Conservation (phyloP, 2,329 filamentous ascomycete species). For the Aurifilum marmelostoma region DNA sequence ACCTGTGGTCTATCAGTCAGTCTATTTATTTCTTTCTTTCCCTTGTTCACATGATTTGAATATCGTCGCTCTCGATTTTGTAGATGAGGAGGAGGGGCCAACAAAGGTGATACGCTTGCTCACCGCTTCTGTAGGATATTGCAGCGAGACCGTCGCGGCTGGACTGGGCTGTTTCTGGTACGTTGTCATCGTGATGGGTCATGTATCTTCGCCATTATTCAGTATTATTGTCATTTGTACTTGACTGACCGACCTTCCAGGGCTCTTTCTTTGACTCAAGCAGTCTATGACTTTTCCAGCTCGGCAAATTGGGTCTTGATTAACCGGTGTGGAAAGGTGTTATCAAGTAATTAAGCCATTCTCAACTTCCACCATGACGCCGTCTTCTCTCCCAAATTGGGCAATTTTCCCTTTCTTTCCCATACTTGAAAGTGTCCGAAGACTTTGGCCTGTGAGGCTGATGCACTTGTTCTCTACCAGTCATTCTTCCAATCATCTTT, state of each 20-base stretch:
- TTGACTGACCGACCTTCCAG: not conserved
- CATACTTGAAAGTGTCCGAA: no score
- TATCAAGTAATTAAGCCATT: constrained; percentile 13
- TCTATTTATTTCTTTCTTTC: not conserved
- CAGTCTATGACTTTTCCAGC: constrained; percentile 11
- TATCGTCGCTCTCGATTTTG: no score
- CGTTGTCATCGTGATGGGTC: not conserved
- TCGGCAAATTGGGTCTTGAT: constrained; percentile 3
- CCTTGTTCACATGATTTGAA: not conserved
- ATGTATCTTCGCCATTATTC: not conserved
- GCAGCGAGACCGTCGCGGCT: constrained; percentile 16
- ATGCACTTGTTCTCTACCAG: not conserved
- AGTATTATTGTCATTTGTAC: not conserved
- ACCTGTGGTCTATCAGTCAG: constrained; percentile 19
- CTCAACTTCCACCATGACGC: not conserved
- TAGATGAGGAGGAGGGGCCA: not conserved
- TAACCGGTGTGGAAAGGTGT: constrained; percentile 4
- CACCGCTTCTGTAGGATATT: constrained; percentile 3
- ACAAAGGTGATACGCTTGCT: not conserved
- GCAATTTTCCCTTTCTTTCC: no score
- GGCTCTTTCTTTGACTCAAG: constrained; percentile 14
- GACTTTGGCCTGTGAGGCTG: not conserved
- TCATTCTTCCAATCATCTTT: constrained; percentile 12
- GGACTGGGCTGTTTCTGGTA: constrained; percentile 18
- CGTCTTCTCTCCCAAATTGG: not conserved